Base-by-base conservation (phyloP, 2,329 filamentous ascomycete species). In the Aspergillus fumigatiaffinis region DNA sequence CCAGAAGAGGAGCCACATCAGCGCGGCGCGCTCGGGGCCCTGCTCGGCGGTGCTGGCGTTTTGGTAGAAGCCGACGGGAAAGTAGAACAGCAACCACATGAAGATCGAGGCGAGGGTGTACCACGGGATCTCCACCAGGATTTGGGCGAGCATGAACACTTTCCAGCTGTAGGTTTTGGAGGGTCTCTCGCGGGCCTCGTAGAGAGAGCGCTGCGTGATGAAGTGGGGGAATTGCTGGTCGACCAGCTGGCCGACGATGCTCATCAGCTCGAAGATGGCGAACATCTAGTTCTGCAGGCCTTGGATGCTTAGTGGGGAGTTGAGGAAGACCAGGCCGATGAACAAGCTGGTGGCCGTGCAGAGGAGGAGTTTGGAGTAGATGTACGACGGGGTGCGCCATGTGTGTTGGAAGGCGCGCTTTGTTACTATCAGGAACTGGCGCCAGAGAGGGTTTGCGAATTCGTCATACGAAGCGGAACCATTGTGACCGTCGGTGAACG, bases 211-310 rank as follows among this genome's bases (percentile, higher is more conserved):
- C 66, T 85, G 82, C 2, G 80, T 82, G 50, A 83, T 76, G 66
- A 86, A 86, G 46, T 82, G 74, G 1, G 84, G 84, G 74, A 85
- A 83, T 60, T 85, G 84, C 63, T 84, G 75, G 55, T 79, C 75
- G 6, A 77, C 72, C 50, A 79, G 63, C 63, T 78, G 77, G 55
- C 89, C 88, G 69, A 96, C 95, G 69, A 95, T 85, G 46, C 87
- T 93, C 57, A 89, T 79, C 56, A 94, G 77, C 82, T 94, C 90
- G 83, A 96, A 96, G 63, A 96, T 88, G 72, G 86, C 83, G 71
- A 95, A 95, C 86, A 94, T 91, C 71, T 95, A 90, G 76, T 95
- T 95, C 74, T 93, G 90, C 3, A 96, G 80, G 61, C 91, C 91
- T 71, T 93, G 90, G 47, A 87, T 83, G 41, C 84, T 87, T 76